Evolutionary conservation across 2,329 filamentous ascomycete genomes (phyloP).

Genomic region (Diaporthe ilicicola): DNA sequence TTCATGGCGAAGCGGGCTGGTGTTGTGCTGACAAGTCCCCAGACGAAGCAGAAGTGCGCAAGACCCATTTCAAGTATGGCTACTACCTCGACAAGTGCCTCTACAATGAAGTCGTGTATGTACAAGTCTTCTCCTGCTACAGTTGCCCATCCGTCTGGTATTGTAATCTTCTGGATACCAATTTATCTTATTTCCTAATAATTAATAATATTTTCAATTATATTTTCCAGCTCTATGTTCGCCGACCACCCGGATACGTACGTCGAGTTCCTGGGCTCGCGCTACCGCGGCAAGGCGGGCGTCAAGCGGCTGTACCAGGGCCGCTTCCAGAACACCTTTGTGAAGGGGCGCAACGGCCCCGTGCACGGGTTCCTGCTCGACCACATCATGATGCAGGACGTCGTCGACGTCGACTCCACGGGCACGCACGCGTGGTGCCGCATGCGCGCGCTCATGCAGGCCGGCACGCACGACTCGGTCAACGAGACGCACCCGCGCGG

Average conservation of each 20-base stretch:
- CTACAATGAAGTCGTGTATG: slow-evolving; percentile 60
- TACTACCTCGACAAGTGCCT: slow-evolving; percentile 68
- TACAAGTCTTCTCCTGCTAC: too few species aligned
- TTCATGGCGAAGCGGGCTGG: too few species aligned
- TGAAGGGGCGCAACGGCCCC: slow-evolving; percentile 63
- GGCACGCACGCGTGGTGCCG: slow-evolving; percentile 59
- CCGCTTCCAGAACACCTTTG: slow-evolving; percentile 60
- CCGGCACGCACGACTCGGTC: slow-evolving; percentile 61
- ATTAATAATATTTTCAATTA: too few species aligned
- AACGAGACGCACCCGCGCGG: slow-evolving; percentile 59
- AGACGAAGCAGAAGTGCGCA: slow-evolving; percentile 64
- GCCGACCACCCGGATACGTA: slow-evolving; percentile 61
- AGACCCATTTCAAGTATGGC: slow-evolving; percentile 65
- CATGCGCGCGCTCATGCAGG: slow-evolving; percentile 64
- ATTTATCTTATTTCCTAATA: too few species aligned
- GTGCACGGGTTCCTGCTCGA: slow-evolving; percentile 65
- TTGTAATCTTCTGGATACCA: too few species aligned
- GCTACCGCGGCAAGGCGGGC: slow-evolving; percentile 60
- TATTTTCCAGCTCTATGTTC: too few species aligned
- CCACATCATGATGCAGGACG: slow-evolving; percentile 66
- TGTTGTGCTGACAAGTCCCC: neutral
- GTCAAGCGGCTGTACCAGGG: slow-evolving; percentile 60
- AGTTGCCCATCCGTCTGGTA: too few species aligned
- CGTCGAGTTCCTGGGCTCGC: slow-evolving; percentile 64
- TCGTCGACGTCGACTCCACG: slow-evolving; percentile 57